Evolutionary conservation across 2,329 filamentous ascomycete species (phyloP), one percentile per base, ranked within the genome.

Genomic region (Aspergillus sp.): DNA sequence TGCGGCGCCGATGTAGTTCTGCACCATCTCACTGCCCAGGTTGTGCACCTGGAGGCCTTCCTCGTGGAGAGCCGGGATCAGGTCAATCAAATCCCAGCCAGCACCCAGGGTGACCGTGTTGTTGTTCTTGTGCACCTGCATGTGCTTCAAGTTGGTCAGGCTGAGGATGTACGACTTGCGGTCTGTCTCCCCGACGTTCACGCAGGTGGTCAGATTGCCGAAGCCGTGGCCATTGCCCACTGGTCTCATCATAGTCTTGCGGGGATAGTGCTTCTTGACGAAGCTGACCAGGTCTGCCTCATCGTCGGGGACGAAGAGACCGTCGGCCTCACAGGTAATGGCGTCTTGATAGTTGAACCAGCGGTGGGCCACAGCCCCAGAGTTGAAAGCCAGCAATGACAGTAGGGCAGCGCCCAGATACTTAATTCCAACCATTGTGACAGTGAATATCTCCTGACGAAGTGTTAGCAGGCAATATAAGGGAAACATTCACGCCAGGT

Each of bases 81-180:
- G 57, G 41, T 66, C 64, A 44, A 51, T 48, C 34, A 66, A 47
- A 52, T 66, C 64, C 64, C 64, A 66, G 20, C 64, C 64, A 44
- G 60, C 64, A 52, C 64, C 64, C 37, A 64, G 56, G 20, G 64
- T 66, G 54, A 60, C 61, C 3, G 58, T 65, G 7, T 24, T 42
- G 37, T 47, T 30, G 22, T 3, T 24, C 22, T 27, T 33, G 45
- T 47, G 3, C 7, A 47, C 24, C 13, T 33, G 22, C 22, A 47
- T 6, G 15, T 47, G 22, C 45, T 34, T 47, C 11, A 47, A n/a
- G 45, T 47, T 47, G n/a, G 45, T 47, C 12, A 47, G 7, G 13
- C 13, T 30, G 24, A 47, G 22, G 15, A 47, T 47, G 13, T 47
- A 47, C n/a, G 40, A 42, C n/a, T 22, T 8, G 15, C 40, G 45